These are phyloP conservation scores for Anthracocystis panici-leucophaei DNA, from an alignment of 1,284 basidiomycete genomes.

Conservation along the genomic window DNA sequence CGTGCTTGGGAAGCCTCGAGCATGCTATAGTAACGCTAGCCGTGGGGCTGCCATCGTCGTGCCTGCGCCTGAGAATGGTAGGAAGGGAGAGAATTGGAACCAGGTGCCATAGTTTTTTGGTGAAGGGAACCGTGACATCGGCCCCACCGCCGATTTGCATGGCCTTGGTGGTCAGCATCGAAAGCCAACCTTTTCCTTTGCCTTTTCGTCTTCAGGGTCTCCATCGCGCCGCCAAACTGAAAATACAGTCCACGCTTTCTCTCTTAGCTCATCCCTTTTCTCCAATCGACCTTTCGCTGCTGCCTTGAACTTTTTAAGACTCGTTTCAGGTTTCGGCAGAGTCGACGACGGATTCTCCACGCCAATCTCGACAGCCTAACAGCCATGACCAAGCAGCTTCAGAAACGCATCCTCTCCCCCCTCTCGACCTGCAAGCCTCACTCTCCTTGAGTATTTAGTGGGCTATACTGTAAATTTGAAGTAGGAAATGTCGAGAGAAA, in stretches of 20 bases:
- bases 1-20: too few relatives aligned
- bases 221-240: not conserved
- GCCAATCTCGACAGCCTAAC: not conserved
- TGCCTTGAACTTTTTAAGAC: not conserved
- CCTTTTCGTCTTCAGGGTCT: not conserved
- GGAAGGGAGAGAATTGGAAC: not conserved
- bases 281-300: too few relatives aligned
- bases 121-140: too few relatives aligned
- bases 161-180: conserved; percentile 24
- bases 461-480: too few relatives aligned
- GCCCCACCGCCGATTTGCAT: conserved; percentile 28
- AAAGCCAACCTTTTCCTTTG: not conserved
- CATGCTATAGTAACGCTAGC: too few relatives aligned
- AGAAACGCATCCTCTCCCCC: too few relatives aligned
- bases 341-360: not conserved
- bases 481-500: too few relatives aligned
- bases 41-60: too few relatives aligned
- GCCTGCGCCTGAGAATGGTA: not conserved
- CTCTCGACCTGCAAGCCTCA: too few relatives aligned
- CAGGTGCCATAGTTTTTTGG: not conserved
- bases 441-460: too few relatives aligned
- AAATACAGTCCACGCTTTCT: not conserved
- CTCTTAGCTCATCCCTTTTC: conserved; percentile 26
- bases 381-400: too few relatives aligned
- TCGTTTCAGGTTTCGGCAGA: not conserved